Base-by-base conservation (phyloP, 257 asterid species). In the Handroanthus guayacan region DNA sequence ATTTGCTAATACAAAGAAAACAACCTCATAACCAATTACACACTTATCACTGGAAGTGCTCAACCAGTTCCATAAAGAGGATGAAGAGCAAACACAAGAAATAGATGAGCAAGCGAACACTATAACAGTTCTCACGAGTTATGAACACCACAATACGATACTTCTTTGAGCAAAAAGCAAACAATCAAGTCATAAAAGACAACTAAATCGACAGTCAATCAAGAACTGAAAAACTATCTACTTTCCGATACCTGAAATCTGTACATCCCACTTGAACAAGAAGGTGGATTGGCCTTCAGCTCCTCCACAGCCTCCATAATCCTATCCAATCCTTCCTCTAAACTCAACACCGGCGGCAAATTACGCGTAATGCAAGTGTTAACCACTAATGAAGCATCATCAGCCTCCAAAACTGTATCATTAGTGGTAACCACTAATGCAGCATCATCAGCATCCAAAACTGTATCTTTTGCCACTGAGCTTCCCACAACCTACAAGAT, bases 331-430 rank as follows among this genome's bases (percentile, higher is more conserved):
- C 99, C 98, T 61, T 90, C 88, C 77, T 91, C 92, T 18, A 95
- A 82, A 74, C 90, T 92, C 89, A 95, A 82, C 2, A 86, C 94
- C 9, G 98, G 94, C 11, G 90, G 85, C 83, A 95, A 74, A 77
- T 82, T 90, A 47, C 87, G 89, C 55, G 93, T 92, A 82, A 95
- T 85, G 86, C 97, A 92, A 48, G 91, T 89, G 17, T 89, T 90
- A 41, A 91, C 92, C 85, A 95, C 77, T 85, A 91, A 82, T 84
- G 96, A 90, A 63, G 98, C 99, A 72, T 91, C 93, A 80, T 83
- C 80, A 80, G 78, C 81, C 76, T 87, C 97, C 86, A 95, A 64
- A 2, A 48, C 84, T 63, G 63, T 69, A 8, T 75, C 86, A 0
- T 25, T 25, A 25, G 31, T 25, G 31, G 31, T 25, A 25, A 25